Percentiles rank a stretch among this genome's conserved stretches.
These are phyloP conservation scores for Lactarius pseudohatsudake DNA, from an alignment of 768 basidiomycete species.

Conservation along the genomic window DNA sequence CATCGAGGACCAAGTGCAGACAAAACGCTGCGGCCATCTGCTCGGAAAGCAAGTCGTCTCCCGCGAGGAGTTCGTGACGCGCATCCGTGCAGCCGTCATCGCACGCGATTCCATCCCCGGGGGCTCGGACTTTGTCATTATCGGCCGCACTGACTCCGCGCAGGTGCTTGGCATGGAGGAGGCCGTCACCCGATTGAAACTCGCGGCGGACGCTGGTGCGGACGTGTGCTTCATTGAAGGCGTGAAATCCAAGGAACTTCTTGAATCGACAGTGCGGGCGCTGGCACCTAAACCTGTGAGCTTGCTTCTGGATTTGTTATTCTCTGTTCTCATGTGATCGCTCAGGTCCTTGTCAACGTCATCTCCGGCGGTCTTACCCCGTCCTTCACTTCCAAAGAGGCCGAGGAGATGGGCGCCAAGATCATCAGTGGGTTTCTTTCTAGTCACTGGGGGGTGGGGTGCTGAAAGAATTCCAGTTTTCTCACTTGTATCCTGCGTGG, in stretches of 20 bases:
- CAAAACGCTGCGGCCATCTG: conserved; percentile 77
- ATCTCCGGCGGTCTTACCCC: conserved; percentile 78
- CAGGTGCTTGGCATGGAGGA: conserved; percentile 81
- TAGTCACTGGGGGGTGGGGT: not conserved
- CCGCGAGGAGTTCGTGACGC: conserved; percentile 69
- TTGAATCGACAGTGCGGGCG: conserved; percentile 62
- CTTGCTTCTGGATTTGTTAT: not conserved
- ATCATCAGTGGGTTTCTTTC: conserved; percentile 60
- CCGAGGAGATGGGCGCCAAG: conserved; percentile 69
- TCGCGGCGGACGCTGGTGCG: conserved; percentile 71
- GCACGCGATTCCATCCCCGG: conserved; percentile 77
- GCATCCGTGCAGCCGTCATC: conserved; percentile 74
- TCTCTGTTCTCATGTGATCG: not conserved
- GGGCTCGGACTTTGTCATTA: conserved; percentile 73
- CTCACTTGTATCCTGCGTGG: conserved; percentile 73
- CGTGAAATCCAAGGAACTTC: conserved; percentile 64
- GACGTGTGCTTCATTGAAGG: conserved; percentile 85
- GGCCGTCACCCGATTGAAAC: conserved; percentile 60
- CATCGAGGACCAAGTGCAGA: conserved; percentile 83
- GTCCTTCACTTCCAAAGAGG: conserved; percentile 67
- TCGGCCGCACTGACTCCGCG: conserved; percentile 76
- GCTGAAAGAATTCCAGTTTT: conserved; percentile 48
- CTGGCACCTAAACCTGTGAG: conserved; percentile 69
- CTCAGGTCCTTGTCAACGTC: conserved; percentile 69
- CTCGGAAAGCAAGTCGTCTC: conserved; percentile 82